Percentiles rank a stretch among this genome's conserved stretches.
These are phyloP conservation scores for Protea cynaroides DNA, from an alignment of 164 flowering plant genomes.

Conservation along the genomic window DNA sequence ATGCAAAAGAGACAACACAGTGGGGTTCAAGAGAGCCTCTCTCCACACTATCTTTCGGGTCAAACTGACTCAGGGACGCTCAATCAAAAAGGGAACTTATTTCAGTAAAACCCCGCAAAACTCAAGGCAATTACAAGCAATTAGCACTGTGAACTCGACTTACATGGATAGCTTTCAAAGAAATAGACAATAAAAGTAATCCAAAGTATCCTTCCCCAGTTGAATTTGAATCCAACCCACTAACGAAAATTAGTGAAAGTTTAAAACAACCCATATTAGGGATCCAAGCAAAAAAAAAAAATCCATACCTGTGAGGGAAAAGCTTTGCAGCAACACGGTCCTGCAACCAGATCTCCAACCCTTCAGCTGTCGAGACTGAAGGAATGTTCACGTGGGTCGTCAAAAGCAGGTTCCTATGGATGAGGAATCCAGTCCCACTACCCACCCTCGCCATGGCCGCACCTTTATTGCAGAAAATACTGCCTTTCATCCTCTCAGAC, in stretches of 20 bases:
- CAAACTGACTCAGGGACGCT: background rate
- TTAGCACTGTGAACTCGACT: too few relatives aligned
- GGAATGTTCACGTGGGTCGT: constrained; percentile 83
- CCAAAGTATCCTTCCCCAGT: background rate
- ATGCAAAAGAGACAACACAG: too few relatives aligned
- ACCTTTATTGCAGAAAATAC: constrained; percentile 59
- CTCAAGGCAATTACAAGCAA: too few relatives aligned
- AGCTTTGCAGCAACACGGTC: constrained; percentile 61
- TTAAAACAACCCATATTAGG: background rate
- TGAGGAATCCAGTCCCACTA: constrained; percentile 59
- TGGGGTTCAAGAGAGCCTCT: too few relatives aligned
- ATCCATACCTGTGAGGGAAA: constrained; percentile 72
- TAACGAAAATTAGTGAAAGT: background rate
- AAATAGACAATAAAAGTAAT: background rate
- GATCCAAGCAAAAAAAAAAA: too few relatives aligned
- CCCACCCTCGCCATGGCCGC: constrained; percentile 61
- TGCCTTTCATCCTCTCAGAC: constrained; percentile 76
- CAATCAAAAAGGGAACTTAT: background rate
- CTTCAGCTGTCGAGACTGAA: constrained; percentile 65
- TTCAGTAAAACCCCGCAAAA: background rate
- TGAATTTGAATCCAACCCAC: too few relatives aligned
- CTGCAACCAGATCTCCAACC: constrained; percentile 73
- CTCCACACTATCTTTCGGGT: background rate
- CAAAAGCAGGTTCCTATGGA: constrained; percentile 72
- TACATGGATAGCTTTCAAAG: background rate